Evolutionary conservation across 768 basidiomycete species (phyloP), one percentile per base, ranked within the genome.

Genomic region (Lanmaoa pseudosensibilis): DNA sequence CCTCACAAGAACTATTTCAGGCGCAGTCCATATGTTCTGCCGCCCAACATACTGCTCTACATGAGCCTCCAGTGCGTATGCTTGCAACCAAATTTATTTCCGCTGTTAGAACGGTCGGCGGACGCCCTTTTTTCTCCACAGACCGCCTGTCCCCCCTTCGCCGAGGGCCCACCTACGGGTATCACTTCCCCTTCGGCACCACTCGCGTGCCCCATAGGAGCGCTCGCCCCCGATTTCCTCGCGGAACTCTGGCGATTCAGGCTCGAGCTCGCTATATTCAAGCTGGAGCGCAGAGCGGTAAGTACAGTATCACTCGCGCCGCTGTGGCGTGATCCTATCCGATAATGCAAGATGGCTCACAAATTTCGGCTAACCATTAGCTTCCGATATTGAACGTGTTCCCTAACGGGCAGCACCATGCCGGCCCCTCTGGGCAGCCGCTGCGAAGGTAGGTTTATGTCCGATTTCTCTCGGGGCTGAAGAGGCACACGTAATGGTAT

Each of bases 371-470:
- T 15, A 4, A 23, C n/a, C 4, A 10, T 40, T 40, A 66, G 65
- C 57, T 67, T 32, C 65, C 63, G 30, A 8, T 62, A 50, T 53
- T 65, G 56, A 66, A 62, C 44, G 63, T 58, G 18, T 66, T 67
- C 53, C 57, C 15, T 39, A 10, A 32, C 18, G 12, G 34, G 45
- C 47, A 46, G 19, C 43, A 27, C 5, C 51, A 34, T 33, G 36
- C 41, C 3, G 44, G 47, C n/a, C 32, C 30, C 4, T 10, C 38
- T 39, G 19, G 27, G 49, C 43, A n/a, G 7, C 41, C 33, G 27
- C 18, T 47, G 40, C 46, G 8, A 44, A 52, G 57, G 65, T 66
- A 37, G 16, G 49, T 51, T 19, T 11, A 39, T 19, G 41, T 51
- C 38, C 10, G 16, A 34, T 38, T 16, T 33, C 11, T 33, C 16